Conservation (phyloP, 2,329 filamentous ascomycete species). For the Pseudocercospora pini-densiflorae region DNA sequence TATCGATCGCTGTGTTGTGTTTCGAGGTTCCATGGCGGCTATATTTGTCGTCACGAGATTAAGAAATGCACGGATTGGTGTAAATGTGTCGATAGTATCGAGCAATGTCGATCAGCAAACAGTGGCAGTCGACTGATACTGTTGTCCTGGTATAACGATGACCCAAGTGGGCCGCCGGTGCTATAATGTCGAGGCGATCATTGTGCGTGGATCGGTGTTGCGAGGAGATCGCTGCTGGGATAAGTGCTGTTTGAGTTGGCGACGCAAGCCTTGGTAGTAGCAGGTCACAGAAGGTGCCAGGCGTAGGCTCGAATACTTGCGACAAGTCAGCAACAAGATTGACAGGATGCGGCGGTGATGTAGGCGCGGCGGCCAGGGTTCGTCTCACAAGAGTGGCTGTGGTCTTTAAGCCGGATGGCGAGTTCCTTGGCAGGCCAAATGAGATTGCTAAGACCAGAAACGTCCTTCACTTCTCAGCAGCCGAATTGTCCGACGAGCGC, state of each 20-base stretch:
- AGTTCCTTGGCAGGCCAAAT: neutral
- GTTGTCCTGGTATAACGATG: constrained; percentile 13
- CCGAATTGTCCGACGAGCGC: neutral
- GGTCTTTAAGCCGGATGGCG: neutral
- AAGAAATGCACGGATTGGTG: neutral
- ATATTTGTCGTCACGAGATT: neutral
- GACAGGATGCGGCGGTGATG: neutral
- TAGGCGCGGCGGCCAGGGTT: neutral
- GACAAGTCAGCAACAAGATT: neutral
- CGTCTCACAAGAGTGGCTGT: neutral
- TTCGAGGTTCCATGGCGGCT: constrained; percentile 25
- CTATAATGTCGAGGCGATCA: constrained; percentile 26
- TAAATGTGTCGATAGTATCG: neutral
- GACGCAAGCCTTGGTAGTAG: neutral
- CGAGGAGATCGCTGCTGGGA: constrained; percentile 1
- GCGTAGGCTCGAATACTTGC: neutral
- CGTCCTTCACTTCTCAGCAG: neutral
- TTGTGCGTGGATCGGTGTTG: constrained; percentile 14
- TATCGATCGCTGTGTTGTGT: constrained; percentile 21
- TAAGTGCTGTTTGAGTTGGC: neutral
- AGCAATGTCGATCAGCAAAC: neutral
- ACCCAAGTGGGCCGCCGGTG: constrained; percentile 26
- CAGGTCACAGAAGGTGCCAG: neutral
- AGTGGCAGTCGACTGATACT: neutral
- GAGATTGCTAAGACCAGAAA: neutral